phyloP scores from a whole-genome alignment of 148 eudicot genomes.

The Rhododendron williamsianum region DNA sequence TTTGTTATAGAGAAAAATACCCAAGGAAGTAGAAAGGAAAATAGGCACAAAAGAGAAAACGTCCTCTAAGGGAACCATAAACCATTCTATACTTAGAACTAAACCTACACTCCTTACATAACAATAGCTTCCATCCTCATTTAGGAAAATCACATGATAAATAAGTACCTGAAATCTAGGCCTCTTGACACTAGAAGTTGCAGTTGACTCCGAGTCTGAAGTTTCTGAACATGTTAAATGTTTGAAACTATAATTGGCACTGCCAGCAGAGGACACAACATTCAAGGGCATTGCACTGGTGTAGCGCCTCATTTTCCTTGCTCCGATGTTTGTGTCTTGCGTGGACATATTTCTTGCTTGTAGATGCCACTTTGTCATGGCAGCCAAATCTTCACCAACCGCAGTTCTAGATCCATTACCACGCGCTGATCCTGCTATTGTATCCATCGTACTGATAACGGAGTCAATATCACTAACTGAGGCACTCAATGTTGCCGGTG shows the following conservation, averaged over 20 bases:
- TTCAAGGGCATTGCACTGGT: constrained; percentile 84
- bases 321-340: constrained; percentile 66
- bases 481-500: constrained; percentile 57
- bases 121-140: background rate
- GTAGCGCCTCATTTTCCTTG: constrained; percentile 76
- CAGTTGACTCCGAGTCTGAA: constrained; percentile 79
- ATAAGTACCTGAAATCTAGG: constrained; percentile 58
- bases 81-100: background rate
- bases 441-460: constrained; percentile 85
- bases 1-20: background rate
- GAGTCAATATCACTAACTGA: constrained; percentile 80
- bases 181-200: constrained; percentile 67
- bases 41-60: too few relatives aligned
- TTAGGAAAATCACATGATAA: background rate
- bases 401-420: constrained; percentile 97
- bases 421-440: constrained; percentile 94
- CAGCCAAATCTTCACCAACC: constrained; percentile 95
- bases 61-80: background rate
- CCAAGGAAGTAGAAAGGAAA: too few relatives aligned
- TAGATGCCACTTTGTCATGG: constrained; percentile 91
- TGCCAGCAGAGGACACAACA: constrained; percentile 64
- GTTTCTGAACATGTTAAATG: constrained; percentile 50
- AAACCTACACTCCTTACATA: background rate
- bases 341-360: constrained; percentile 73
- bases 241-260: constrained; percentile 56